These are phyloP conservation scores for Litsea cubeba DNA, from an alignment of 164 flowering plant genomes.

Conservation along the genomic window DNA sequence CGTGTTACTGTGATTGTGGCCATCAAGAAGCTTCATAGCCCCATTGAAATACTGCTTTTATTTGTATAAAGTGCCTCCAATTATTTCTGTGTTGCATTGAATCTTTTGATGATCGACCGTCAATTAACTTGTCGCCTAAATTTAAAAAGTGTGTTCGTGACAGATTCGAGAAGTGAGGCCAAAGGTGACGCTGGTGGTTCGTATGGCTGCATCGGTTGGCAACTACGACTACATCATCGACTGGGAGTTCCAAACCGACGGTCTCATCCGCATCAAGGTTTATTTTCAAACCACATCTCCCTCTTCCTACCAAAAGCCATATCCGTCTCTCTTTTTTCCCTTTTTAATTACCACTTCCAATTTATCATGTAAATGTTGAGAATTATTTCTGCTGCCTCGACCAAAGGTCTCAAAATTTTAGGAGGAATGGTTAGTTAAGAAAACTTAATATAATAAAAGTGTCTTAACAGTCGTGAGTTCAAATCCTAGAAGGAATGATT, in stretches of 20 bases:
- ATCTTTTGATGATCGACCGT: too few species aligned
- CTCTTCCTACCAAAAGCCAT: background rate
- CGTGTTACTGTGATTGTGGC: too few species aligned
- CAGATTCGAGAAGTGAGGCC: slow-evolving; percentile 49
- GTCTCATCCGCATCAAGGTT: slow-evolving; percentile 77
- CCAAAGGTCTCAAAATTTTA: too few species aligned
- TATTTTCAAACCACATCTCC: background rate
- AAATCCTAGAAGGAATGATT: too few species aligned
- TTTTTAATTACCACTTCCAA: background rate
- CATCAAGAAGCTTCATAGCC: too few species aligned
- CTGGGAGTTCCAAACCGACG: slow-evolving; percentile 96
- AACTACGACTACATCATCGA: slow-evolving; percentile 94
- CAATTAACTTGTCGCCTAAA: too few species aligned
- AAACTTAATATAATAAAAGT: too few species aligned
- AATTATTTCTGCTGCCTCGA: background rate
- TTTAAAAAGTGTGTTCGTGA: background rate
- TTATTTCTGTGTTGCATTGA: too few species aligned
- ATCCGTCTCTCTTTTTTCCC: background rate
- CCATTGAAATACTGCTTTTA: too few species aligned
- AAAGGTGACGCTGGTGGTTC: slow-evolving; percentile 85
- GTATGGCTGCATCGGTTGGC: slow-evolving; percentile 94
- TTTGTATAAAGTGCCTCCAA: too few species aligned
- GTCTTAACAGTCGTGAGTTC: too few species aligned
- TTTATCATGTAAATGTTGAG: background rate
- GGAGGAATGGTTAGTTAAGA: too few species aligned